These are phyloP conservation scores for Chrysoporthe austroafricana DNA, from an alignment of 2,329 filamentous ascomycete genomes.

Conservation along the genomic window DNA sequence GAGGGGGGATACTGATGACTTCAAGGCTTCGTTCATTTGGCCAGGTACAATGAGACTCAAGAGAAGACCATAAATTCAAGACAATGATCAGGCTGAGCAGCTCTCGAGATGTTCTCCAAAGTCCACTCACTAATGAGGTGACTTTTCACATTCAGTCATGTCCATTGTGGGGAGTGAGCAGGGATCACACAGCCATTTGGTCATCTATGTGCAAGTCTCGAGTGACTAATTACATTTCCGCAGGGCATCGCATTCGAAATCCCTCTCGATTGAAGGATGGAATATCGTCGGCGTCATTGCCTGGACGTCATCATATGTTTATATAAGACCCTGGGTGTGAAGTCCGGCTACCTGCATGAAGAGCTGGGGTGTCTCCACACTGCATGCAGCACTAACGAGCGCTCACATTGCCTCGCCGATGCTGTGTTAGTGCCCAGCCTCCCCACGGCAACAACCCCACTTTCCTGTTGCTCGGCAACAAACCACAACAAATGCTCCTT, in stretches of 20 bases:
- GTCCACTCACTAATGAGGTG: not conserved
- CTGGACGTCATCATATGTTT: not conserved
- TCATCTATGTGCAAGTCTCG: not conserved
- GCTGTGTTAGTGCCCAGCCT: not conserved
- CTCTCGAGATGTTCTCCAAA: not conserved
- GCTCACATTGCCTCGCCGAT: not conserved
- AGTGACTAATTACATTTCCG: not conserved
- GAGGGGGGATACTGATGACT: not conserved
- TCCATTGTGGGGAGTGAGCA: not conserved
- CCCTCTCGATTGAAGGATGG: not conserved
- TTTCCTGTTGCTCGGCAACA: conserved; percentile 22
- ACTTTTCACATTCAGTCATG: not conserved
- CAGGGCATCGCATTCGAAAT: not conserved
- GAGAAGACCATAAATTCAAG: not conserved
- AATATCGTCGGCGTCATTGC: not conserved
- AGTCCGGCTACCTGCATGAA: not conserved
- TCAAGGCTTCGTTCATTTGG: not conserved
- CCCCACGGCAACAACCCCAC: conserved; percentile 11
- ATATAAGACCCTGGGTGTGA: no score
- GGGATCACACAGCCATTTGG: not conserved
- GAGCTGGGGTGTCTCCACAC: not conserved
- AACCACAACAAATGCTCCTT: conserved; percentile 13
- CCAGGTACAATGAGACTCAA: not conserved
- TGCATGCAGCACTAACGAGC: not conserved
- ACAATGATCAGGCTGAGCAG: not conserved